These are phyloP conservation scores for Annulohypoxylon bovei DNA, from an alignment of 495 filamentous ascomycete genomes.

Conservation along the genomic window DNA sequence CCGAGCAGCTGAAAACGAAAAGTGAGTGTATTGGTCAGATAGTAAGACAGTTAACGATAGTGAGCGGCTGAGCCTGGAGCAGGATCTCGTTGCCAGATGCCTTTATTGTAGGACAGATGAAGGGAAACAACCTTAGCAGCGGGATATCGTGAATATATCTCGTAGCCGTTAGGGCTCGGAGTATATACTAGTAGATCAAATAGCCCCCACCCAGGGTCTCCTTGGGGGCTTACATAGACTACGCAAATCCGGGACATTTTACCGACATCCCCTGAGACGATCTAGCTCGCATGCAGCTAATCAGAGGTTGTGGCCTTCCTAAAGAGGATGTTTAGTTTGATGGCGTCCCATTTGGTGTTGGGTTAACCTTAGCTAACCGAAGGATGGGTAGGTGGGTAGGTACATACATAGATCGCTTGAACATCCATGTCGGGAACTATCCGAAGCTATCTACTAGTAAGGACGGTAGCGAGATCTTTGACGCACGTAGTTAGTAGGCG, in stretches of 20 bases:
- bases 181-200: constrained; percentile 5
- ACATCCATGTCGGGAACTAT: constrained; percentile 19
- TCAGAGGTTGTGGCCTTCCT: constrained; percentile 17
- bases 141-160: constrained; percentile 12
- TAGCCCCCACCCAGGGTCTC: background rate
- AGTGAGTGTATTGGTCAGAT: constrained; percentile 10
- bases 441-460: constrained; percentile 8
- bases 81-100: background rate
- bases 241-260: constrained; percentile 26
- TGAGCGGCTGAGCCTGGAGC: constrained; percentile 9
- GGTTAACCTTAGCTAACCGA: constrained; percentile 11
- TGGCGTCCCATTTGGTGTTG: constrained; percentile 13
- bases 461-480: constrained; percentile 23
- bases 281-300: constrained; percentile 11
- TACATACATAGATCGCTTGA: background rate
- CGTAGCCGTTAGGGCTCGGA: background rate
- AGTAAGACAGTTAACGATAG: constrained; percentile 17
- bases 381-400: too few relatives aligned
- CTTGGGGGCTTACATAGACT: constrained; percentile 19
- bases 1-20: background rate
- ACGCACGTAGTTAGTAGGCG: constrained; percentile 5
- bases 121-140: background rate
- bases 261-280: constrained; percentile 11
- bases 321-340: constrained; percentile 16
- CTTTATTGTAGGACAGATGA: constrained; percentile 6